Base-by-base conservation (phyloP, 768 basidiomycete species). In the Suillus sp. region DNA sequence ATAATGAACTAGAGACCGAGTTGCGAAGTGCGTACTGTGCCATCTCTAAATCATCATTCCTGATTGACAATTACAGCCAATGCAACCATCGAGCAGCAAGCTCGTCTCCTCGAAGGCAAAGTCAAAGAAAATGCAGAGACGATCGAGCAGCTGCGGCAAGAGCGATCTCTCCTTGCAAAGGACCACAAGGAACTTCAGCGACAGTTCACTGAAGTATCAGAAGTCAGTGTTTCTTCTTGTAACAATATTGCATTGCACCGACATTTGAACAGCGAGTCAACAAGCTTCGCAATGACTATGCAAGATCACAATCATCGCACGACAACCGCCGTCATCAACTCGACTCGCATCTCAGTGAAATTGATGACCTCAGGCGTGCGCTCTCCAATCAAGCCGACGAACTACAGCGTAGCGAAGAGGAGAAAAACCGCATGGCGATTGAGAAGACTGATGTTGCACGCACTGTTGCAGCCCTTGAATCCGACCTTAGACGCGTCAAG, bases 101-200 rank as follows among this genome's bases (percentile, higher is more conserved):
- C 87, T 20, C 85, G 89, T 16, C 76, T 86, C 20, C 81, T 93
- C 14, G 88, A 91, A 72, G 78, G 75, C 51, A 88, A 84, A 62
- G 87, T 92, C 13, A 75, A 81, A 13, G 89, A 91, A 74, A 95
- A 93, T 63, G 75, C 80, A 0, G 84, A 86, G 63, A 84, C 85
- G 3, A 90, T 94, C 55, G 86, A 92, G 32, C 85, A 89, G 35
- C 78, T 95, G 37, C 85, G 93, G 25, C 84, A 89, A 64, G 93
- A 95, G 69, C 89, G 92, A 4, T 83, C 88, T 34, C 72, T 88
- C 55, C 84, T 95, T 30, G 81, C 81, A 10, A 74, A 78, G 18
- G 91, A 94, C 67, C 86, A 93, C 70, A 90, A 90, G 71, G 81
- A 84, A 53, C 81, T 95, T 35, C 91, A 94, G 70, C 81, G 81